Percentiles rank a stretch among this genome's conserved stretches.
These are phyloP conservation scores for Xerocomus minutiporus DNA, from an alignment of 1,284 basidiomycete species.

Conservation along the genomic window DNA sequence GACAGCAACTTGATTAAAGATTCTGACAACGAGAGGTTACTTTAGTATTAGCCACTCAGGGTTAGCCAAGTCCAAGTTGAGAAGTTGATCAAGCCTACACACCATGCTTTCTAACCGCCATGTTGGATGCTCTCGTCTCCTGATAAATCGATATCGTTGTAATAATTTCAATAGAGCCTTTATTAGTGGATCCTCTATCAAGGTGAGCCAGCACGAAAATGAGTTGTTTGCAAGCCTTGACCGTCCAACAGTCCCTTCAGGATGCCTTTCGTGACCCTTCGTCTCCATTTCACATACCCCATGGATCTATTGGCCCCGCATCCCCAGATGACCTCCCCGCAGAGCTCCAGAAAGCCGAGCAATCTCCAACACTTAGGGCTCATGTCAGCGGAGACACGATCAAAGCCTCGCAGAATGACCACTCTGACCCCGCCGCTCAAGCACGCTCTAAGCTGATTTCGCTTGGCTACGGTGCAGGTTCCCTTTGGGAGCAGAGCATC, in stretches of 20 bases:
- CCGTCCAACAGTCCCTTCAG: slow-evolving; percentile 42
- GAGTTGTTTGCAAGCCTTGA: not conserved
- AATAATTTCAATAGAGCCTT: slow-evolving; percentile 3
- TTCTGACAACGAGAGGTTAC: too few species aligned
- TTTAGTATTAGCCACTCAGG: too few species aligned
- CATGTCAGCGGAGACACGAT: not conserved
- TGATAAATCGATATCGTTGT: not conserved
- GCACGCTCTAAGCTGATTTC: slow-evolving; percentile 43
- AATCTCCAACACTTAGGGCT: not conserved
- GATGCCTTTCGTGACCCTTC: slow-evolving; percentile 59
- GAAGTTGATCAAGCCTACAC: not conserved
- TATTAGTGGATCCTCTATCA: slow-evolving; percentile 28
- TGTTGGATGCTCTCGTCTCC: slow-evolving; percentile 4
- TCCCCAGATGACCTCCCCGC: slow-evolving; percentile 43
- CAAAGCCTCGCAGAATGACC: not conserved
- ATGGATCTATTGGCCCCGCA: slow-evolving; percentile 56
- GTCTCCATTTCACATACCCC: slow-evolving; percentile 61
- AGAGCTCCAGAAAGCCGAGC: slow-evolving; percentile 1
- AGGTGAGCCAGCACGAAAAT: slow-evolving; percentile 13
- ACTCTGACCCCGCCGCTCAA: slow-evolving; percentile 27
- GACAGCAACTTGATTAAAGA: too few species aligned
- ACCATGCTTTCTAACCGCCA: slow-evolving; percentile 11
- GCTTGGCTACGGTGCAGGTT: slow-evolving; percentile 54
- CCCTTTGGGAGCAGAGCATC: slow-evolving; percentile 68
- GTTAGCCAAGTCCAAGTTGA: too few species aligned